Evolutionary conservation across 179 eudicot species (phyloP).

Genomic region (Silene noctiflora): DNA sequence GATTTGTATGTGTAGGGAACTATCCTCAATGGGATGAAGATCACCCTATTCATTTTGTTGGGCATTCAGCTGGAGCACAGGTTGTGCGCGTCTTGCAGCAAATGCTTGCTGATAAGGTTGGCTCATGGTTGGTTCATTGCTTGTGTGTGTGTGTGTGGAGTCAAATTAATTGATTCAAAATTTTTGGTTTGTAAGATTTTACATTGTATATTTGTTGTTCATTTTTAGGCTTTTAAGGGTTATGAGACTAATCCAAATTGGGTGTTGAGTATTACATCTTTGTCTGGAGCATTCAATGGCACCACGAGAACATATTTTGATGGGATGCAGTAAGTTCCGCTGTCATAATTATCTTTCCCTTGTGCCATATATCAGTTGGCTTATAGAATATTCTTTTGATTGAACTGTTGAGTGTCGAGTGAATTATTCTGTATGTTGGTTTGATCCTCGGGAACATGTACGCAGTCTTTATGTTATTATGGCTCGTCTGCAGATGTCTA

Average conservation of each 20-base stretch:
- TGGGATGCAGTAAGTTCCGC: constrained; percentile 83
- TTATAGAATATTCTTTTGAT: background rate
- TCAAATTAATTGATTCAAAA: background rate
- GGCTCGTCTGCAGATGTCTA: background rate
- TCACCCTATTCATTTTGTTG: constrained; percentile 93
- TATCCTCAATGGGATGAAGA: constrained; percentile 94
- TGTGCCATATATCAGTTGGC: constrained; percentile 1
- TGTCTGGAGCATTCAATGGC: constrained; percentile 95
- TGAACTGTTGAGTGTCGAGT: background rate
- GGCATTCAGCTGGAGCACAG: constrained; percentile 97
- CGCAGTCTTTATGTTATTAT: background rate
- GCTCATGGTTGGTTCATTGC: constrained; percentile 1
- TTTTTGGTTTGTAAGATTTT: background rate
- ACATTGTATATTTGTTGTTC: background rate
- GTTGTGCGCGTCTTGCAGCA: constrained; percentile 91
- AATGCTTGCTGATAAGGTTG: constrained; percentile 92
- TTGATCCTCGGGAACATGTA: background rate
- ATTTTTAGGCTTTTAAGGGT: constrained; percentile 68
- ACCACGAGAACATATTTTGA: constrained; percentile 84
- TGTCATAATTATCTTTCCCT: background rate
- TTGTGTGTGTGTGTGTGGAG: background rate
- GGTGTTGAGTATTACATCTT: constrained; percentile 81
- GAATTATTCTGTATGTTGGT: background rate
- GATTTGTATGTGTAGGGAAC: constrained; percentile 45
- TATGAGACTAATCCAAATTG: constrained; percentile 73